A percentile compares a stretch with the other conserved stretches of the same genome.
Conservation (phyloP, 192 early-diverging fungal species). For the Dispira simplex region DNA sequence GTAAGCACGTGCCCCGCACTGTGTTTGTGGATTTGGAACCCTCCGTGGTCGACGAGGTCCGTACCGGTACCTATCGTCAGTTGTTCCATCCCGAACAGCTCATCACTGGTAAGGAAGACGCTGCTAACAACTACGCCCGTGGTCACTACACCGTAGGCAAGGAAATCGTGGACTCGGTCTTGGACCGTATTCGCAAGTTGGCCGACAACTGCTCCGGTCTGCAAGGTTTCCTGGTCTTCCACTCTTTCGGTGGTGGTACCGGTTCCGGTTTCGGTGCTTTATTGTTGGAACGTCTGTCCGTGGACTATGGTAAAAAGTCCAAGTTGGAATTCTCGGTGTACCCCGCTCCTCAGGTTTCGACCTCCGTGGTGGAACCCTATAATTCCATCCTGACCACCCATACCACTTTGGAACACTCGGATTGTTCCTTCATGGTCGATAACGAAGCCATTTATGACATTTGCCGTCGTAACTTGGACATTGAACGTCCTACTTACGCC, state of each 20-base stretch:
- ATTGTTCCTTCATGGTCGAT: constrained; percentile 99
- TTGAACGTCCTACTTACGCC: constrained; percentile 91
- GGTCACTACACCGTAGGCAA: constrained; percentile 99
- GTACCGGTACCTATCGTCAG: constrained; percentile 94
- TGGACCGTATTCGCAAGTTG: constrained; percentile 95
- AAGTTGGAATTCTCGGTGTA: constrained; percentile 99
- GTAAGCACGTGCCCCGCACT: constrained; percentile 98
- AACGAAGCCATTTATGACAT: constrained; percentile 99
- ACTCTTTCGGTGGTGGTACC: constrained; percentile 99
- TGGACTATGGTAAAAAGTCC: constrained; percentile 99
- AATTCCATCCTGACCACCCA: constrained; percentile 99
- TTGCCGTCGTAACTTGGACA: constrained; percentile 95
- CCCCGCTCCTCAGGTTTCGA: constrained; percentile 95
- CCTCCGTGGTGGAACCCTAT: constrained; percentile 95
- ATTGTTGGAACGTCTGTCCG: constrained; percentile 94
- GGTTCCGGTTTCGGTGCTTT: constrained; percentile 98
- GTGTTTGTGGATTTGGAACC: constrained; percentile 97
- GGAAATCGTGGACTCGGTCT: constrained; percentile 91
- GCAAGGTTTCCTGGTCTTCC: constrained; percentile 99
- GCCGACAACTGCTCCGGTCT: constrained; percentile 97
- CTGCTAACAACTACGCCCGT: constrained; percentile 99
- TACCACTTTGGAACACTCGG: constrained; percentile 96
- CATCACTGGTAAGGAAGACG: constrained; percentile 99
- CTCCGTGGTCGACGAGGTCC: constrained; percentile 96
- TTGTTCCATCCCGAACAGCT: constrained; percentile 91